These are phyloP conservation scores for Asparagopsis taxiformis DNA, from an alignment of 31 red algal genomes.

Conservation along the genomic window DNA sequence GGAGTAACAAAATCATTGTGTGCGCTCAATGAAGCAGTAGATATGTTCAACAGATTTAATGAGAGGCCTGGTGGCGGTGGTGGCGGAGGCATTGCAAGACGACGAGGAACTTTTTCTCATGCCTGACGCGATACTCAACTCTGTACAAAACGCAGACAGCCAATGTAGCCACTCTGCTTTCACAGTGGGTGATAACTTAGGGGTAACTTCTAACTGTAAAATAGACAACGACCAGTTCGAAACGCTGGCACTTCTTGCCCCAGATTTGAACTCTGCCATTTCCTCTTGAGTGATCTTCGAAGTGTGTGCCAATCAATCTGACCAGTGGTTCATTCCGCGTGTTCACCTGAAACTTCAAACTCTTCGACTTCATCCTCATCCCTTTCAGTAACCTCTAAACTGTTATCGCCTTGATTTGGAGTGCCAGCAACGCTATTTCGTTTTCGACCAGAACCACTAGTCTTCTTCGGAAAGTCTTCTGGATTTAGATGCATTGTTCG, in stretches of 20 bases:
- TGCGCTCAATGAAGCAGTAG: constrained; percentile 70
- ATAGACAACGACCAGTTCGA: neutral
- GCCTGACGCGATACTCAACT: neutral
- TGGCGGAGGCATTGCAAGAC: constrained; percentile 24
- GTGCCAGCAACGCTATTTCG: neutral
- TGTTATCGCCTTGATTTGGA: neutral
- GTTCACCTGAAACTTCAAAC: neutral
- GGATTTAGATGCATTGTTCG: constrained; percentile 34
- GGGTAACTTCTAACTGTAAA: neutral
- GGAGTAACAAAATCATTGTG: constrained; percentile 70
- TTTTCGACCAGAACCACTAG: neutral
- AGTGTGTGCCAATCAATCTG: neutral
- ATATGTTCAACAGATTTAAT: constrained; percentile 62
- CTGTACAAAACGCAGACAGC: neutral
- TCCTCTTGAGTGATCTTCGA: neutral
- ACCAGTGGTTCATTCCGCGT: neutral
- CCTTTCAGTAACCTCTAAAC: constrained; percentile 10
- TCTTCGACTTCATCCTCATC: neutral
- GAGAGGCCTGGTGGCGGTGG: constrained; percentile 13
- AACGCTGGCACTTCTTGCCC: neutral
- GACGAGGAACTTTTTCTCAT: constrained; percentile 15
- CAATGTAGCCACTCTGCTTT: neutral
- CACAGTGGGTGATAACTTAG: neutral
- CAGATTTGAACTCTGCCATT: neutral
- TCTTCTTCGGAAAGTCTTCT: constrained; percentile 10